Evolutionary conservation across 2,329 filamentous ascomycete genomes (phyloP).

Genomic region (Uncinocarpus reesii): DNA sequence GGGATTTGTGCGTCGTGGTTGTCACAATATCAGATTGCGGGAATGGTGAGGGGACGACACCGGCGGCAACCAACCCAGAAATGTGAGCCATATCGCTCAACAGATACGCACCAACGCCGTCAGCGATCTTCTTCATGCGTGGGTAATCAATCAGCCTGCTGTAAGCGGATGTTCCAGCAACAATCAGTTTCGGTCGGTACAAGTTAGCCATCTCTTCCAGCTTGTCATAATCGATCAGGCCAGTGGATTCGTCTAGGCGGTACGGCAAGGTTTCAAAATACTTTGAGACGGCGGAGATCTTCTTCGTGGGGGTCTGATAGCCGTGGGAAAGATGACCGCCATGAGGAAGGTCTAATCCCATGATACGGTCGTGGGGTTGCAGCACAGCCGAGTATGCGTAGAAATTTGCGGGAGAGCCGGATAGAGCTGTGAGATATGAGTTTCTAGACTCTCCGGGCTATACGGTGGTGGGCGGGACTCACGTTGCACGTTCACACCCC

Average conservation of each 20-base stretch:
- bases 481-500: conserved; percentile 96
- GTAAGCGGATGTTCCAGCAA: conserved; percentile 96
- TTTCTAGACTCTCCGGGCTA: conserved; percentile 6
- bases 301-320: conserved; percentile 91
- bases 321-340: conserved; percentile 93
- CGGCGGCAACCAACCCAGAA: conserved; percentile 85
- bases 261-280: conserved; percentile 99
- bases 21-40: conserved; percentile 89
- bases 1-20: conserved; percentile 97
- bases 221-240: conserved; percentile 92
- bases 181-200: conserved; percentile 91
- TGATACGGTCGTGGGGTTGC: conserved; percentile 87
- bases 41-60: conserved; percentile 90
- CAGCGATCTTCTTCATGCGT: conserved; percentile 91
- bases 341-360: conserved; percentile 92
- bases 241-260: conserved; percentile 64
- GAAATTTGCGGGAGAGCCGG: conserved; percentile 64
- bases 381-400: conserved; percentile 92
- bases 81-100: conserved; percentile 99
- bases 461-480: conserved; percentile 18
- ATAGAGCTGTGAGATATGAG: conserved; percentile 51
- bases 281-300: conserved; percentile 94
- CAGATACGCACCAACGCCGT: conserved; percentile 86
- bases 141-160: conserved; percentile 95
- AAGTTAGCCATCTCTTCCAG: conserved; percentile 82